Percentiles rank a stretch among this genome's conserved stretches.
Conservation (phyloP, 192 early-diverging fungal genomes). For the Backusella tuberculispora region DNA sequence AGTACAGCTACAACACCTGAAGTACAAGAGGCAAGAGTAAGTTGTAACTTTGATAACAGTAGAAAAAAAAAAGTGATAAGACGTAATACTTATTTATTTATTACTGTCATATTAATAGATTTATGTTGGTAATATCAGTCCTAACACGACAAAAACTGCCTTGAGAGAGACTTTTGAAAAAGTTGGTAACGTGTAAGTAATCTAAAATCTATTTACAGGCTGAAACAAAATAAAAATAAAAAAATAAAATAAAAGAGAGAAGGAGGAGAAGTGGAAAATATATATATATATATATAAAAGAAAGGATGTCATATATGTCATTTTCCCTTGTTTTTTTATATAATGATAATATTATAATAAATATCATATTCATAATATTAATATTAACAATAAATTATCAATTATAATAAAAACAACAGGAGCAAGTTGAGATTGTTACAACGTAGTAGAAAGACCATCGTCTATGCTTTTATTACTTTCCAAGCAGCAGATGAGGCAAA, state of each 20-base stretch:
- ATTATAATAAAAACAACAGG: not conserved
- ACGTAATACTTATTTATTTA: not conserved
- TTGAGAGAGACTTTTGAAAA: conserved; percentile 8
- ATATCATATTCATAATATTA: no score
- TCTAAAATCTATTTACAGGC: not conserved
- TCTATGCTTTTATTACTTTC: conserved; percentile 94
- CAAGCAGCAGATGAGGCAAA: conserved; percentile 69
- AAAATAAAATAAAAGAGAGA: not conserved
- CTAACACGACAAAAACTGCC: conserved; percentile 5
- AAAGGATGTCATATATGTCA: no score
- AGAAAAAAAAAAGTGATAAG: not conserved
- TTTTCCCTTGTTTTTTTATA: no score
- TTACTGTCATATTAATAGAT: not conserved
- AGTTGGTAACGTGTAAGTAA: not conserved
- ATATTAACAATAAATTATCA: no score
- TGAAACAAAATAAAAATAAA: not conserved
- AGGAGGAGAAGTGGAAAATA: not conserved
- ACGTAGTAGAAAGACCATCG: conserved; percentile 54
- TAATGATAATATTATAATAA: no score
- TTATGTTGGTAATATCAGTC: conserved; percentile 9
- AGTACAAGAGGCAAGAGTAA: no score
- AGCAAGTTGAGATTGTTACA: not conserved
- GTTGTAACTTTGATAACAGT: not conserved
- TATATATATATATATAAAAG: no score
- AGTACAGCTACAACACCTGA: no score